Conservation (phyloP, 1,284 basidiomycete species). For the Athelia sp. region DNA sequence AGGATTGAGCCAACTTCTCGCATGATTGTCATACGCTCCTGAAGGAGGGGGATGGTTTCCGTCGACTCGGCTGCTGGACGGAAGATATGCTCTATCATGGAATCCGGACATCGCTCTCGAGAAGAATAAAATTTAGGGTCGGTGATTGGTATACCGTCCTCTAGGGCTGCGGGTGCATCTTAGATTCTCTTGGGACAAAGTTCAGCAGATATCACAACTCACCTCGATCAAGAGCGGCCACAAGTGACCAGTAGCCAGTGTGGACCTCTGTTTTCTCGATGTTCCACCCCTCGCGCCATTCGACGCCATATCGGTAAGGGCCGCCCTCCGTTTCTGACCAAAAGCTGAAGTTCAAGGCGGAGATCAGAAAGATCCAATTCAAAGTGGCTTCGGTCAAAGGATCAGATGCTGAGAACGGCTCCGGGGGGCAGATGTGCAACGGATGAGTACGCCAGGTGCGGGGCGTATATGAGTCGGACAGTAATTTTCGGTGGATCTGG, state of each 20-base stretch:
- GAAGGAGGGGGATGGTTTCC: constrained; percentile 63
- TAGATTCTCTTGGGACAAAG: background rate
- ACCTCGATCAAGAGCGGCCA: constrained; percentile 77
- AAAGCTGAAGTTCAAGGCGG: constrained; percentile 80
- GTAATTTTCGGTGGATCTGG: constrained; percentile 58
- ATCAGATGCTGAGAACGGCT: constrained; percentile 48
- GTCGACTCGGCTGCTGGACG: constrained; percentile 46
- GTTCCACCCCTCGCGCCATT: constrained; percentile 71
- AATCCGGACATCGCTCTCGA: constrained; percentile 58
- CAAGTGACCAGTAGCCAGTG: constrained; percentile 80
- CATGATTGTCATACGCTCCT: constrained; percentile 66
- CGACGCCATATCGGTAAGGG: constrained; percentile 61
- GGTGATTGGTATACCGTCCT: constrained; percentile 68
- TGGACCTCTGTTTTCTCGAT: constrained; percentile 40
- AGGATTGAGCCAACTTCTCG: constrained; percentile 68
- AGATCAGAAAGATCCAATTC: constrained; percentile 83
- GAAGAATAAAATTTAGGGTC: constrained; percentile 73
- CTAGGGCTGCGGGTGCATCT: constrained; percentile 38
- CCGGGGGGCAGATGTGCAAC: constrained; percentile 65
- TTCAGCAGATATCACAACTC: constrained; percentile 9
- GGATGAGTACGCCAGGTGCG: constrained; percentile 75
- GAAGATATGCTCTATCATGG: constrained; percentile 63
- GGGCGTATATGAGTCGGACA: constrained; percentile 62
- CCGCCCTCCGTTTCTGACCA: constrained; percentile 68
- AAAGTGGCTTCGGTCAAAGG: constrained; percentile 53